Evolutionary conservation across 192 early-diverging fungal species (phyloP), one percentile per base, ranked within the genome.

Genomic region (Funneliformis geosporum): DNA sequence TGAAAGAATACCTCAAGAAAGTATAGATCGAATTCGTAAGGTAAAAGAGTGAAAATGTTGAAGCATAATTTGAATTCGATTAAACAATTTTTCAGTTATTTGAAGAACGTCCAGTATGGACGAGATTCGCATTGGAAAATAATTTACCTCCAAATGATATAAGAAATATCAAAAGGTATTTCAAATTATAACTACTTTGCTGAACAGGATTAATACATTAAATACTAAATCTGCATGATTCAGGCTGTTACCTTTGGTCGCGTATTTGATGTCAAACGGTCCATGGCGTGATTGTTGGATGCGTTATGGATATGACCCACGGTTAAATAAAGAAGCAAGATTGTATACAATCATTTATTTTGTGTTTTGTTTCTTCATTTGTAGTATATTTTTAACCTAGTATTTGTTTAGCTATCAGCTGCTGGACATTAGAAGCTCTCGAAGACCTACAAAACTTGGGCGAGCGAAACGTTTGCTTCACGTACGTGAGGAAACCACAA

Each of bases 261-360:
- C 80, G 2, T 88, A 88, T 75, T 78, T 62, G 25, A 80, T 88
- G 62, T n/a, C 47, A 33, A 79, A 75, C 60, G 87, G 87, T 18
- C 83, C 87, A 4, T 88, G 84, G 81, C 85, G 87, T 18, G 83
- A 83, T 70, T 83, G 79, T 42, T 88, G 87, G 87, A 64, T 88
- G n/a, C 77, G 64, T 21, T 88, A 85, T 70, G 87, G 87, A 2
- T 65, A 80, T 27, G 87, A 88, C 66, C 84, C 86, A 23, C 79
- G 78, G 72, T 73, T 68, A 50, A 75, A 83, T 46, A 59, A 55
- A 8, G 65, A 80, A 12, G 59, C 78, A 23, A 64, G 81, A 59
- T 68, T 80, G 79, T 83, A 83, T 62, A 75, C 40, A 33, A 9
- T 61, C 23, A 18, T 42, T 76, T 43, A 50, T 43, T 6, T 75